A percentile compares a stretch with the other conserved stretches of the same genome.
Evolutionary conservation across 352 stramenopile species (phyloP).

Genomic region (Phytophthora fragariaefolia): DNA sequence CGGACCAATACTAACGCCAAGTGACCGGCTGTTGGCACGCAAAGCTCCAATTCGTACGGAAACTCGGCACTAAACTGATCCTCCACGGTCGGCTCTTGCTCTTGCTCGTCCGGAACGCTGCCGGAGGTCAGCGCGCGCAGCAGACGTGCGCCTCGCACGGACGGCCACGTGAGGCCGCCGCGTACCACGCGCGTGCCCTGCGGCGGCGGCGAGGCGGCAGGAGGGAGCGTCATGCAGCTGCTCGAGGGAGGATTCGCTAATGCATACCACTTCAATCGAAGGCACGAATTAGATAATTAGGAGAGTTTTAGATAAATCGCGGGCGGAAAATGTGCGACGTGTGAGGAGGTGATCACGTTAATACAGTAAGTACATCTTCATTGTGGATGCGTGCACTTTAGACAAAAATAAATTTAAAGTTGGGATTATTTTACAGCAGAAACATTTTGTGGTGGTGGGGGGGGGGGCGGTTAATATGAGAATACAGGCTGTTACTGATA

Average conservation of each 20-base stretch:
- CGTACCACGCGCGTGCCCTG: slow-evolving; percentile 24
- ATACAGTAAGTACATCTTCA: not conserved
- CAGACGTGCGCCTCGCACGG: slow-evolving; percentile 51
- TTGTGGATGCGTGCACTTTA: not conserved
- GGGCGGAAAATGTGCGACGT: slow-evolving; percentile 9
- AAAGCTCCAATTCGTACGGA: slow-evolving; percentile 63
- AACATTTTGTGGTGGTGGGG: too few relatives aligned
- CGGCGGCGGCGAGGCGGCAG: not conserved
- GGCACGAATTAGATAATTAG: slow-evolving; percentile 5
- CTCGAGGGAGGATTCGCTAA: slow-evolving; percentile 10
- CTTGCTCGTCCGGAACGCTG: slow-evolving; percentile 4
- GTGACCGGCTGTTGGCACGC: slow-evolving; percentile 59
- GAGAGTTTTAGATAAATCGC: not conserved
- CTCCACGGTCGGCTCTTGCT: slow-evolving; percentile 5
- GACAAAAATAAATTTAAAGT: too few relatives aligned
- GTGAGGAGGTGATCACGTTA: not conserved
- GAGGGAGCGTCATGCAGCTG: slow-evolving; percentile 6
- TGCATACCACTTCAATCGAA: slow-evolving; percentile 13
- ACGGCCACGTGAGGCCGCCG: slow-evolving; percentile 56
- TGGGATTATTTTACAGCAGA: too few relatives aligned
- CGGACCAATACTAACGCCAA: slow-evolving; percentile 65
- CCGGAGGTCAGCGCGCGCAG: slow-evolving; percentile 26
- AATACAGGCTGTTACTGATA: too few relatives aligned
- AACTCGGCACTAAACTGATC: slow-evolving; percentile 19
- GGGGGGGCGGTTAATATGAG: too few relatives aligned